These are phyloP conservation scores for Penicillium cosmopolitanum DNA, from an alignment of 495 filamentous ascomycete species.

Conservation along the genomic window DNA sequence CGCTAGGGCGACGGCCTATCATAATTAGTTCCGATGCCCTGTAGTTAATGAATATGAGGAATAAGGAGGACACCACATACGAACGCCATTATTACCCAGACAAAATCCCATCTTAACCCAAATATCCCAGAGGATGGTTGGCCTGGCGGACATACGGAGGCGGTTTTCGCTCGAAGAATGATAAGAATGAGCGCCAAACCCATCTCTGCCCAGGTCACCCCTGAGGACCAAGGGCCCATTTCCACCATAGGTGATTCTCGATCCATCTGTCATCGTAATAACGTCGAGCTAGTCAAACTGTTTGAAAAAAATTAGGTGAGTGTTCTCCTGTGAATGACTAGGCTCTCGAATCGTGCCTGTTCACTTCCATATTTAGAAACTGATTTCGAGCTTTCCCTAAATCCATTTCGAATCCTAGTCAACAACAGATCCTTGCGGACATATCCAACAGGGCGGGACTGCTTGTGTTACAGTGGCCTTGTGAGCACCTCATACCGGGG, in stretches of 20 bases:
- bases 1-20: conserved; percentile 20
- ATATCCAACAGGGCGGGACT: not conserved
- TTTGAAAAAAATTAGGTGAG: not conserved
- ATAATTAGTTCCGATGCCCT: not conserved
- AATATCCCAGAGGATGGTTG: conserved; percentile 17
- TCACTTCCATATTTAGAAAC: not conserved
- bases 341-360: not conserved
- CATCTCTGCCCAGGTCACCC: conserved; percentile 33
- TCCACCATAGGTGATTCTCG: conserved; percentile 21
- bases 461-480: not conserved
- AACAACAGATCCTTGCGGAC: not conserved
- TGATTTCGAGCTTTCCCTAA: not conserved
- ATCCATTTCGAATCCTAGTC: not conserved
- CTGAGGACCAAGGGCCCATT: conserved; percentile 30
- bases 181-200: conserved; percentile 28
- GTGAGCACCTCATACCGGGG: not conserved
- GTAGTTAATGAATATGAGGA: not conserved
- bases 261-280: conserved; percentile 6
- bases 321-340: not conserved
- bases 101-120: conserved; percentile 33
- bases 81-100: conserved; percentile 33
- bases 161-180: conserved; percentile 30
- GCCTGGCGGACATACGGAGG: conserved; percentile 19
- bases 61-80: conserved; percentile 10
- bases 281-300: not conserved